phyloP scores from a whole-genome alignment of 352 stramenopile genomes.

The Phytopythium vexans region DNA sequence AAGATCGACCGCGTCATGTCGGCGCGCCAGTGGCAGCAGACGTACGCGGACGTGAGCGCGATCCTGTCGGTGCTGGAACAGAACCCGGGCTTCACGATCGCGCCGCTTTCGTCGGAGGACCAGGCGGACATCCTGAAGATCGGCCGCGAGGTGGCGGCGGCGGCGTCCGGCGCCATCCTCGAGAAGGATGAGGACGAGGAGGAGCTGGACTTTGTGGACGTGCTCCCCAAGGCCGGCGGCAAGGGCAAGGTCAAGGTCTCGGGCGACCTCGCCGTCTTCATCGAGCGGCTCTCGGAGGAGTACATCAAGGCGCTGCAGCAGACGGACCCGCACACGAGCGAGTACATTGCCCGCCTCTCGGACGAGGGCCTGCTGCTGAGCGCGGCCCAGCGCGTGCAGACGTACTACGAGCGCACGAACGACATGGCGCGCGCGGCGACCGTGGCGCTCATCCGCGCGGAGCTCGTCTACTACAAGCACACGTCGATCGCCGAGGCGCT shows the following conservation, averaged over 20 bases:
- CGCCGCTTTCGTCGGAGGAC: slow-evolving; percentile 74
- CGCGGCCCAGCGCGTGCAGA: slow-evolving; percentile 83
- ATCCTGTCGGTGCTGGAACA: slow-evolving; percentile 80
- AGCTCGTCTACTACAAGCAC: slow-evolving; percentile 98
- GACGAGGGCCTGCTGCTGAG: slow-evolving; percentile 92
- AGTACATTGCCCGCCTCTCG: slow-evolving; percentile 93
- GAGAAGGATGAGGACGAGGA: slow-evolving; percentile 80
- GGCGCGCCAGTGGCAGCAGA: slow-evolving; percentile 68
- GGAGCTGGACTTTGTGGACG: slow-evolving; percentile 84
- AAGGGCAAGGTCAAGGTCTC: slow-evolving; percentile 87
- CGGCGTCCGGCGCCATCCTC: neutral
- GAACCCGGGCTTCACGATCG: slow-evolving; percentile 77
- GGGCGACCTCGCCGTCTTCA: slow-evolving; percentile 84
- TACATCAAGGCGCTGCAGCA: slow-evolving; percentile 98
- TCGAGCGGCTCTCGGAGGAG: slow-evolving; percentile 95
- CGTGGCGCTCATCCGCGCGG: slow-evolving; percentile 90
- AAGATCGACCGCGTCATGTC: slow-evolving; percentile 89
- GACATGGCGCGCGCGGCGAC: slow-evolving; percentile 77
- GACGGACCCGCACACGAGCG: slow-evolving; percentile 93
- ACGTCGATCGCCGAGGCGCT: slow-evolving; percentile 88
- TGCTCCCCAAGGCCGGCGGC: slow-evolving; percentile 57
- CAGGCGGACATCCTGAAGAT: slow-evolving; percentile 81
- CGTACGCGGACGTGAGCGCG: slow-evolving; percentile 54
- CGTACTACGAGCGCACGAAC: slow-evolving; percentile 88
- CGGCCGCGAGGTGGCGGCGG: slow-evolving; percentile 42